Percentiles rank a stretch among this genome's conserved stretches.
These are phyloP conservation scores for Lasiosphaeria hispida DNA, from an alignment of 495 filamentous ascomycete species.

Conservation along the genomic window DNA sequence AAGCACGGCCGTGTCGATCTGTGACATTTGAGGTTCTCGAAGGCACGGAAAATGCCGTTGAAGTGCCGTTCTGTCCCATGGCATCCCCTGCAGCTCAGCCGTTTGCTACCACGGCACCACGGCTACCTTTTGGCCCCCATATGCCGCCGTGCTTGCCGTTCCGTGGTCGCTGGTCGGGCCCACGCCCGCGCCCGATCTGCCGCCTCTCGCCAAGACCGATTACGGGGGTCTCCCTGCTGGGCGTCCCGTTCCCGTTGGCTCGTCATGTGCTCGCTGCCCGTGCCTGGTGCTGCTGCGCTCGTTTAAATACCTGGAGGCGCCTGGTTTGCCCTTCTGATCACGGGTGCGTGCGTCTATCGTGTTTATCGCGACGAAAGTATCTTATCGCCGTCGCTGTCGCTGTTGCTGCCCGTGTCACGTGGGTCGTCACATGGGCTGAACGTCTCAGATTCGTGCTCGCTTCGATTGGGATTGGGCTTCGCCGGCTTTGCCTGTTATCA, in stretches of 20 bases:
- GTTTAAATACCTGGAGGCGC: not conserved
- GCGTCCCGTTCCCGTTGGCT: not conserved
- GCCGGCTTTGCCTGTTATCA: not conserved
- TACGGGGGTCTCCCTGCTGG: constrained; percentile 1
- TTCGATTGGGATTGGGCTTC: not conserved
- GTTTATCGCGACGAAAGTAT: not conserved
- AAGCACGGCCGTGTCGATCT: constrained; percentile 1
- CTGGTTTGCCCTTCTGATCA: no score
- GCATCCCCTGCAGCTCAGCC: not conserved
- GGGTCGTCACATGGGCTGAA: constrained; percentile 1
- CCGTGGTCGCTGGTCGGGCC: constrained; percentile 12
- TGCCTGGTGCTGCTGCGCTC: not conserved
- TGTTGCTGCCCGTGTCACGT: constrained; percentile 4
- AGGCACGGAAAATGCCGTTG: constrained; percentile 6
- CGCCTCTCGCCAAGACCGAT: not conserved
- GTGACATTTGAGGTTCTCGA: constrained; percentile 4
- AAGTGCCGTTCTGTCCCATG: not conserved
- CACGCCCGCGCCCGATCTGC: constrained; percentile 7
- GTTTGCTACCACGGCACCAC: no score
- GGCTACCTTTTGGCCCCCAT: not conserved
- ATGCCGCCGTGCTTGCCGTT: not conserved
- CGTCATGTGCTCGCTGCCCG: not conserved
- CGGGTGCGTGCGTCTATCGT: no score
- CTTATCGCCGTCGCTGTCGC: not conserved
- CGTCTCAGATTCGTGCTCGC: not conserved